These are phyloP conservation scores for Candida sphagnicola DNA, from an alignment of 805 yeast genomes.

Conservation along the genomic window DNA sequence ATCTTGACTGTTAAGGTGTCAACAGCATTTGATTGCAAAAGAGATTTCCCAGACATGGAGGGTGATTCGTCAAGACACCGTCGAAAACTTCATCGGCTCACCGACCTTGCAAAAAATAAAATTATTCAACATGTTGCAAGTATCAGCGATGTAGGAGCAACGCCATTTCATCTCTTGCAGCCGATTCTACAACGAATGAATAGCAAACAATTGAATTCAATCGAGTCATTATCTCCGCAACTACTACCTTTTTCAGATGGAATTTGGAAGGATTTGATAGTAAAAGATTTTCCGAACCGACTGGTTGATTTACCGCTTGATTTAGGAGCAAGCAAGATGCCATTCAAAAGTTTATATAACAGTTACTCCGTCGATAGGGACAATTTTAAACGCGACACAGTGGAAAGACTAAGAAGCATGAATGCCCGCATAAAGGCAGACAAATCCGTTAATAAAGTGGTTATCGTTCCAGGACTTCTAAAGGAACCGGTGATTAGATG, in stretches of 20 bases:
- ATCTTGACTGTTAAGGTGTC: no score
- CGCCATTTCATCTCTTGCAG: constrained; percentile 43
- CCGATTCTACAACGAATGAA: constrained; percentile 45
- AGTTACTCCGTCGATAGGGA: constrained; percentile 40
- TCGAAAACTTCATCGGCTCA: background rate
- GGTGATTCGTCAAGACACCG: background rate
- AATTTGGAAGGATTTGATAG: constrained; percentile 43
- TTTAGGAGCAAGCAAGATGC: constrained; percentile 14
- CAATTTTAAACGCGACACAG: constrained; percentile 39
- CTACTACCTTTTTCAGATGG: constrained; percentile 39
- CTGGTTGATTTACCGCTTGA: constrained; percentile 18
- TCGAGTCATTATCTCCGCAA: constrained; percentile 43
- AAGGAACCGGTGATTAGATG: constrained; percentile 25
- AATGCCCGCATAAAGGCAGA: constrained; percentile 21
- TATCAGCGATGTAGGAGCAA: constrained; percentile 21
- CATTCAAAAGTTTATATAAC: constrained; percentile 36
- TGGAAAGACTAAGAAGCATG: constrained; percentile 40
- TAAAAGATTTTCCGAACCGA: constrained; percentile 46
- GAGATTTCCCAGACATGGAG: background rate
- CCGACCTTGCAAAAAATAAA: constrained; percentile 12
- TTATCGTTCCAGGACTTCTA: constrained; percentile 19
- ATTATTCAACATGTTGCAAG: constrained; percentile 18
- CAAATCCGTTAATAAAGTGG: constrained; percentile 41
- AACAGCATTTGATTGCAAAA: background rate
- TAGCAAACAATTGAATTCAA: constrained; percentile 36